Evolutionary conservation across 176 grass and related monocot genomes (phyloP).

Genomic region (Zea luxurians): DNA sequence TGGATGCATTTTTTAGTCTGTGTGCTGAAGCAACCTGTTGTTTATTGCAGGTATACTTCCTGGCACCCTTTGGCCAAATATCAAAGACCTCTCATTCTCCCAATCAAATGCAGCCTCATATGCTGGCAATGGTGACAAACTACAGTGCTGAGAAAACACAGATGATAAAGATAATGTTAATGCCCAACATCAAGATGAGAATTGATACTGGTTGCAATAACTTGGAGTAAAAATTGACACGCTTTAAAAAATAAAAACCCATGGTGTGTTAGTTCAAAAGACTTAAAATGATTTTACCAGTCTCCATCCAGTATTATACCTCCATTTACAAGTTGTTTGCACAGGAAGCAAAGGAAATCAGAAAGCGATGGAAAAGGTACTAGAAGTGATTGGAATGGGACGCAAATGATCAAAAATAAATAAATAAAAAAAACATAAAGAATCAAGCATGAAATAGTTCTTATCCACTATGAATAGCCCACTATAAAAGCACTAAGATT

Average conservation of each 20-base stretch:
- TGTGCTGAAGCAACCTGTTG: constrained; percentile 66
- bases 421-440: constrained; percentile 5
- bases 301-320: neutral
- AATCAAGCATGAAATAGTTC: constrained; percentile 21
- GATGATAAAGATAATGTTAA: constrained; percentile 27
- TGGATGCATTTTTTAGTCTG: constrained; percentile 17
- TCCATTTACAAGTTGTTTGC: neutral
- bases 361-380: neutral
- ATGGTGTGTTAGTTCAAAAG: constrained; percentile 9
- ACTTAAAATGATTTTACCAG: constrained; percentile 29
- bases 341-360: constrained; percentile 10
- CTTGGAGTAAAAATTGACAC: neutral
- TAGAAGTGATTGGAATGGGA: neutral
- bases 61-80: constrained; percentile 89
- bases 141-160: constrained; percentile 78
- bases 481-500: constrained; percentile 9
- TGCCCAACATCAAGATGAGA: constrained; percentile 25
- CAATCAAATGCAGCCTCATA: constrained; percentile 99
- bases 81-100: constrained; percentile 97
- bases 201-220: constrained; percentile 12
- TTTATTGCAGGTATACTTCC: constrained; percentile 71
- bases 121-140: constrained; percentile 75
- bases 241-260: constrained; percentile 1
- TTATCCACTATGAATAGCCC: neutral
- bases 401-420: neutral